These are phyloP conservation scores for Xylaria curta DNA, from an alignment of 495 filamentous ascomycete species.

Conservation along the genomic window DNA sequence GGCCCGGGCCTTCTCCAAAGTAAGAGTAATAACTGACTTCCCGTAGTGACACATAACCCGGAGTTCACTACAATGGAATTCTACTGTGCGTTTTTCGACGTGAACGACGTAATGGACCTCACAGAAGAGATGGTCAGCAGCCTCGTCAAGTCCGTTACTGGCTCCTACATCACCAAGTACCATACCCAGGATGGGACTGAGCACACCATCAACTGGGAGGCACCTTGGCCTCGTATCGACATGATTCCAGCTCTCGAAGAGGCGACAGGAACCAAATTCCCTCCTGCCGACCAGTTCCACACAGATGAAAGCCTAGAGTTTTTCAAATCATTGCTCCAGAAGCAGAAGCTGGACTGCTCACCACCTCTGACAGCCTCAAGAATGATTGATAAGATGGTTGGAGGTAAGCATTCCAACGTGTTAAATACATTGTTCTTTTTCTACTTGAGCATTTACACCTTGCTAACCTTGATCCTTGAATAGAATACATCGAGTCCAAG, in stretches of 20 bases:
- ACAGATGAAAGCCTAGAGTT: conserved; percentile 86
- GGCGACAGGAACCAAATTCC: conserved; percentile 91
- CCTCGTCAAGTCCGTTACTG: conserved; percentile 90
- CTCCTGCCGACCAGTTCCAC: conserved; percentile 85
- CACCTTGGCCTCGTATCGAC: conserved; percentile 90
- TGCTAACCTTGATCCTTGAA: not conserved
- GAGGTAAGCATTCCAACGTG: conserved; percentile 37
- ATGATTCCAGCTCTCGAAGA: conserved; percentile 97
- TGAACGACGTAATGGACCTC: conserved; percentile 89
- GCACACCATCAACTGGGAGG: conserved; percentile 93
- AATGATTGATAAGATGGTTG: conserved; percentile 96
- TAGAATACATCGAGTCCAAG: conserved; percentile 89
- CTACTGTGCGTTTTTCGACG: conserved; percentile 94
- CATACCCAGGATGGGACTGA: conserved; percentile 79
- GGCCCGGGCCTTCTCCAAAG: not conserved
- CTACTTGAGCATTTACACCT: not conserved
- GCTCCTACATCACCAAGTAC: conserved; percentile 82
- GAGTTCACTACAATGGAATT: conserved; percentile 99
- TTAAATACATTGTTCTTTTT: not conserved
- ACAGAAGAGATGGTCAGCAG: conserved; percentile 94
- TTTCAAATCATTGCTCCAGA: conserved; percentile 81
- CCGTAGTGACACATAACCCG: conserved; percentile 85
- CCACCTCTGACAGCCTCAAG: conserved; percentile 93
- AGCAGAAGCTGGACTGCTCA: conserved; percentile 88
- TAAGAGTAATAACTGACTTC: not conserved